Evolutionary conservation across 2,329 filamentous ascomycete species (phyloP).

Genomic region (Penicillium sp.): DNA sequence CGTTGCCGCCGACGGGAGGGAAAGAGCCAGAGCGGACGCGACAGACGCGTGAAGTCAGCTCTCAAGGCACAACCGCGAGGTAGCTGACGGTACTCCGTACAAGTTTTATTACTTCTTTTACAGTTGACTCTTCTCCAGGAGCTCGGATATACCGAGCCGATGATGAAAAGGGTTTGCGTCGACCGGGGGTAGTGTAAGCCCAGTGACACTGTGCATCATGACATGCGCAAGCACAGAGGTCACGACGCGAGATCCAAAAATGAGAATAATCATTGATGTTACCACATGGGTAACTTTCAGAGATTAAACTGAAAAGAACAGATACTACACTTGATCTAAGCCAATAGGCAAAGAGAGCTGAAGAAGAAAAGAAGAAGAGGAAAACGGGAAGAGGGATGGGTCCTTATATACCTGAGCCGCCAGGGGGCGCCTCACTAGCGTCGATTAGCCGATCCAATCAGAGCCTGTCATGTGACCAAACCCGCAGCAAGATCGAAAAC

Average conservation of each 20-base stretch:
- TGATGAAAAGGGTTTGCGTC: conserved; percentile 69
- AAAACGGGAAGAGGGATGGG: conserved; percentile 22
- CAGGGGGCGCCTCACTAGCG: background rate
- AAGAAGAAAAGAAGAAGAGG: conserved; percentile 47
- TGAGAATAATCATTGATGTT: conserved; percentile 78
- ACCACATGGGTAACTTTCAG: conserved; percentile 75
- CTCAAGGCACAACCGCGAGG: too few species aligned
- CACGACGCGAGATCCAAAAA: conserved; percentile 63
- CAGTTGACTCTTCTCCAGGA: conserved; percentile 57
- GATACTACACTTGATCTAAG: conserved; percentile 97
- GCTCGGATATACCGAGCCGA: conserved; percentile 53
- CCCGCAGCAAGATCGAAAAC: too few species aligned
- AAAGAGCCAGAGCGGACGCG: too few species aligned
- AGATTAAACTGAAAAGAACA: conserved; percentile 98
- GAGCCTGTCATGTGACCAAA: too few species aligned
- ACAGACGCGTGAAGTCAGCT: background rate
- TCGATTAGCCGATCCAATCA: conserved; percentile 5
- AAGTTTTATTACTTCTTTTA: background rate
- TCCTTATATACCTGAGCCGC: conserved; percentile 34
- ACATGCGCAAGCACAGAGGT: conserved; percentile 74
- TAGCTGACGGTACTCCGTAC: too few species aligned
- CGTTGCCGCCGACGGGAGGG: too few species aligned
- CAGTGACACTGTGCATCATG: conserved; percentile 68
- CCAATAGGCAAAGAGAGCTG: conserved; percentile 59
- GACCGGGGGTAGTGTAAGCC: conserved; percentile 73